Evolutionary conservation across 352 stramenopile genomes (phyloP), one percentile per base, ranked within the genome.

Genomic region (Phytophthora niederhauseri): DNA sequence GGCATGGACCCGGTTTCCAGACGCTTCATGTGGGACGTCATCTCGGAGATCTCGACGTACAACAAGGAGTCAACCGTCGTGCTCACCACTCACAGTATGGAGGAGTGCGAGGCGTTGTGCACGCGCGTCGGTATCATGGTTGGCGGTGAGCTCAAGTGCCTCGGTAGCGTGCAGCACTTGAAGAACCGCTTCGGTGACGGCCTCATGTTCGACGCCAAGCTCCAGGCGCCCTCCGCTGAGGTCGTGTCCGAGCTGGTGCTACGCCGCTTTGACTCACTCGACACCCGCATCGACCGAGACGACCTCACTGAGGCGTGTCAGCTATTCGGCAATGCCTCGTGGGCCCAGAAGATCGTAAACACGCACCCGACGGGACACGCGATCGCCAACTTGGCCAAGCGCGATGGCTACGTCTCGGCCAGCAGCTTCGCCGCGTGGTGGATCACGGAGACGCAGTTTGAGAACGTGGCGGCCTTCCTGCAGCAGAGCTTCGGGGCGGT

Each of bases 81-180:
- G 38, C 76, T 98, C 51, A 98, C 96, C 11, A 99, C 95, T 2
- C 96, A 99, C 77, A 97, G 91, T 59, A 99, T 99, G 97, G 87
- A 98, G 59, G 96, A 99, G 73, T 97, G 85, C 19, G 97, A 99
- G 61, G 90, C 89, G 24, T 77, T 99, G 24, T 98, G 94, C 62
- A 91, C 93, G 7, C 45, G 45, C 4, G 45, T 51, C 1, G 45
- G 45, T 19, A 51, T 51, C 45, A 51, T 51, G 45, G 45, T 51
- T 3, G 81, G 84, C 24, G 86, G 86, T 30, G 79, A 79, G 1
- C 57, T 94, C 59, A 82, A 84, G 22, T 95, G 89, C 62, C 76
- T 98, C n/a, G 94, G 93, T 41, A 97, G 76, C 55, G 73, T 91
- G 7, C 86, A 99, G 81, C 95, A 99, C 77, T 69, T 99, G 66